Evolutionary conservation across 805 yeast genomes (phyloP), one percentile per base, ranked within the genome.

Genomic region (Ogataea degrootiae): DNA sequence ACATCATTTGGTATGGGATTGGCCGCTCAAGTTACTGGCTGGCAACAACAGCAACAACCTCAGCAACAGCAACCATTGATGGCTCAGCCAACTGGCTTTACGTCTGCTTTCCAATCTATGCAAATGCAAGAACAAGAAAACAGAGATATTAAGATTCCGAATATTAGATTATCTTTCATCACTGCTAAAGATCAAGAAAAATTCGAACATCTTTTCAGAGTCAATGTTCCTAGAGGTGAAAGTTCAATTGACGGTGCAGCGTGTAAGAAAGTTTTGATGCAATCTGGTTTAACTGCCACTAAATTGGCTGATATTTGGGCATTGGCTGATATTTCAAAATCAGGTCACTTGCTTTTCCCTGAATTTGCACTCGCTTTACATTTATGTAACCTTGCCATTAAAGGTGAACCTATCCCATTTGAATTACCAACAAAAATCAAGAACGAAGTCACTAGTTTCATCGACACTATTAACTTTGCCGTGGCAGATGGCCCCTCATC

Each of bases 341-440:
- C 94, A 7, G 98, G 98, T 2, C 76, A 81, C 46, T 76, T 92
- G 51, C 69, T 92, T 57, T 92, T 91, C 62, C 98, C 98, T 2
- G 97, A 92, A 66, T 92, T 92, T 73, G 96, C 96, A 15, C 73
- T 92, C 54, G 90, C 96, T 16, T 81, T 92, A 74, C 92, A 90
- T 65, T 73, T 92, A 56, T 90, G 96, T 62, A 85, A 87, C 56
- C 68, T 80, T 59, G 85, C 85, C 0, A 73, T 87, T 56, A 81
- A 79, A 57, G 96, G 96, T 35, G 90, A 87, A 55, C 71, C 83
- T 8, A 72, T 91, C 50, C 97, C 98, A 3, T 72, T 71, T 39
- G 74, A 72, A 37, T 68, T 92, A 55, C 96, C 96, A 31, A 76
- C 77, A 19, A 82, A 77, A 52, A 80, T 89, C 69, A 73, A 74